Base-by-base conservation (phyloP, 805 yeast genomes). In the Ogataea saltuana region DNA sequence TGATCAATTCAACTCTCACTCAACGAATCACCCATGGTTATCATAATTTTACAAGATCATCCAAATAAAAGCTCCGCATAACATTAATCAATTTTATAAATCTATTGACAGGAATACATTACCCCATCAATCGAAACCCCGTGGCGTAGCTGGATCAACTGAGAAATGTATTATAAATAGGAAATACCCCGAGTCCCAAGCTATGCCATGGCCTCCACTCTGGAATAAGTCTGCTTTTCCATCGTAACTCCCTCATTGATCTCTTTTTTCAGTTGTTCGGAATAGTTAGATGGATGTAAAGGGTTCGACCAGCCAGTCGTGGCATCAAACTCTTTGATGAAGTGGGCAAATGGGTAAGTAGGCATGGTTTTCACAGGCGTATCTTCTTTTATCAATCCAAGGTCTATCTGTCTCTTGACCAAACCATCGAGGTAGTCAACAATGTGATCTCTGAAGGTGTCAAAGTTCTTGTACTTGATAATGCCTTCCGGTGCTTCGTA, bases 401-500 rank as follows among this genome's bases (percentile, higher is more conserved):
- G 42, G 15, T 79, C 79, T 12, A 74, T 60, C 59, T 84, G 90
- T 41, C 84, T 69, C 48, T 78, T 62, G 34, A 83, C 75, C 41
- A 83, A 62, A 1, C 59, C 60, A 53, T 83, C 83, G 53, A 83
- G 67, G 58, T 81, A 83, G 2, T 75, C 77, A 4, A 69, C 54
- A 33, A 84, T 65, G 54, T 81, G 85, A 52, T 79, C 83, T 59
- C 85, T 72, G 54, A 80, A 74, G 34, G 71, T 53, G 39, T 69
- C 80, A 51, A 82, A 83, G 50, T 74, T 73, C 58, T 83, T 83
- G 63, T 83, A 84, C 58, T 78, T 77, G 56, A 78, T 63, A 46
- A 83, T 83, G 39, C 74, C 75, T 48, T 76, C 80, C 8, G 88
- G 88, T 0, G 80, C 88, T 59, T 83, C 88, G 49, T 65, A 76